phyloP scores from a whole-genome alignment of 345 rosid species.

The Erucastrum elatum region DNA sequence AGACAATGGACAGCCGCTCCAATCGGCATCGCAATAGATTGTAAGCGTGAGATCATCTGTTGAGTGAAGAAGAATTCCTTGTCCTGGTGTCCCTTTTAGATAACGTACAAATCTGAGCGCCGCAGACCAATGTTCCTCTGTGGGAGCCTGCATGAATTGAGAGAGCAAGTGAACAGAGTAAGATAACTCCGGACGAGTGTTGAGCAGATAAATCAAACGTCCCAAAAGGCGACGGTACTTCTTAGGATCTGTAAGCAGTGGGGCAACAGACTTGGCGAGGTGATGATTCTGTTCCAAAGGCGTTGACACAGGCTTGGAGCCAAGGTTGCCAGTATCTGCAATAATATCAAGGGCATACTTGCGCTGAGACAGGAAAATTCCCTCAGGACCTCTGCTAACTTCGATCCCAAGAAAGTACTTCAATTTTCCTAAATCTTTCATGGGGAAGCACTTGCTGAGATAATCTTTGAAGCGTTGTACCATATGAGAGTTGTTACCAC shows the following conservation, averaged over 20 bases:
- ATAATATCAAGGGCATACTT: not conserved
- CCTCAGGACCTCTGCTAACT: not conserved
- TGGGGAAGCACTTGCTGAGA: not conserved
- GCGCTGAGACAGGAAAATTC: not conserved
- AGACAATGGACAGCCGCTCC: not conserved
- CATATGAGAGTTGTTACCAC: not conserved
- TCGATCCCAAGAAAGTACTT: not conserved
- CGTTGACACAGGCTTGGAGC: not conserved
- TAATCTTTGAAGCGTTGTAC: not conserved
- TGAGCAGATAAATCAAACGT: not conserved
- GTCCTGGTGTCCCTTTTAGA: not conserved
- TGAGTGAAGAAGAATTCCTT: not conserved
- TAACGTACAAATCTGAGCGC: not conserved
- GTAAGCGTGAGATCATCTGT: not conserved
- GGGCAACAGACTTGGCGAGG: not conserved
- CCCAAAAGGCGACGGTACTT: not conserved
- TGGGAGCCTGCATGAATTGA: not conserved
- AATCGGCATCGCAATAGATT: not conserved
- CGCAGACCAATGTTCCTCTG: not conserved
- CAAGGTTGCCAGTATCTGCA: not conserved
- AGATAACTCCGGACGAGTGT: not conserved
- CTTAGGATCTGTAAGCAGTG: not conserved
- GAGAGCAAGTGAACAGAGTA: not conserved
- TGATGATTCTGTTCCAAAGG: not conserved
- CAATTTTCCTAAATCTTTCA: not conserved